Conservation (phyloP, 495 filamentous ascomycete species). For the Lasiosphaeria ovina region DNA sequence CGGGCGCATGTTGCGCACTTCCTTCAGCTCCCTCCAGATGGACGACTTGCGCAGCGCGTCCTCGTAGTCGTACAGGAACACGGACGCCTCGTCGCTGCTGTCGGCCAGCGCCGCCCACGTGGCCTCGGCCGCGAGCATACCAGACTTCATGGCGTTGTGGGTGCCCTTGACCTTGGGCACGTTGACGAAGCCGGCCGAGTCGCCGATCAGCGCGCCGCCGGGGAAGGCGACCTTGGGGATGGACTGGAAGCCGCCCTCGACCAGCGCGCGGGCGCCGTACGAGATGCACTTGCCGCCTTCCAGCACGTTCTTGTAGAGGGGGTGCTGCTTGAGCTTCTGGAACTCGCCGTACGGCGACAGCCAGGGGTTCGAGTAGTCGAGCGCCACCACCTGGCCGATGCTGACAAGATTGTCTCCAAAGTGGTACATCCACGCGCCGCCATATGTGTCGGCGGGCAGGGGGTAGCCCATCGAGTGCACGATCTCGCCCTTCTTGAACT, state of each 20-base stretch:
- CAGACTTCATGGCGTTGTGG: conserved; percentile 95
- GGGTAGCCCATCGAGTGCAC: conserved; percentile 94
- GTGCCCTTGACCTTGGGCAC: conserved; percentile 99
- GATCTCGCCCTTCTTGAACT: conserved; percentile 83
- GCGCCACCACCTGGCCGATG: conserved; percentile 86
- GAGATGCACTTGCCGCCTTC: conserved; percentile 97
- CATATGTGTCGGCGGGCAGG: conserved; percentile 83
- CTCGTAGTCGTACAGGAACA: conserved; percentile 96
- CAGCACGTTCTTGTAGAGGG: conserved; percentile 74
- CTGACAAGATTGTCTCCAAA: conserved; percentile 97
- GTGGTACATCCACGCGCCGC: conserved; percentile 98
- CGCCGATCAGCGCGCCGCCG: conserved; percentile 91
- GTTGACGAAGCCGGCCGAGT: conserved; percentile 95
- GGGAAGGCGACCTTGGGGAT: conserved; percentile 97
- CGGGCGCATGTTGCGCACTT: conserved; percentile 96
- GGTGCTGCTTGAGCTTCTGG: conserved; percentile 98
- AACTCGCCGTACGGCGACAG: conserved; percentile 94
- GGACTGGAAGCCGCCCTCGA: conserved; percentile 95
- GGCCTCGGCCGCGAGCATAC: conserved; percentile 94
- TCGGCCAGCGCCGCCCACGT: conserved; percentile 69
- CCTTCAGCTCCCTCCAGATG: conserved; percentile 92
- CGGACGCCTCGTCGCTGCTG: conserved; percentile 55
- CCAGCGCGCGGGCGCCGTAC: conserved; percentile 88
- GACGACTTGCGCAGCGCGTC: conserved; percentile 77
- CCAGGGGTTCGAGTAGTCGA: conserved; percentile 97